These are phyloP conservation scores for Saussurea involucrata DNA, from an alignment of 129 eudicot species.

Conservation along the genomic window DNA sequence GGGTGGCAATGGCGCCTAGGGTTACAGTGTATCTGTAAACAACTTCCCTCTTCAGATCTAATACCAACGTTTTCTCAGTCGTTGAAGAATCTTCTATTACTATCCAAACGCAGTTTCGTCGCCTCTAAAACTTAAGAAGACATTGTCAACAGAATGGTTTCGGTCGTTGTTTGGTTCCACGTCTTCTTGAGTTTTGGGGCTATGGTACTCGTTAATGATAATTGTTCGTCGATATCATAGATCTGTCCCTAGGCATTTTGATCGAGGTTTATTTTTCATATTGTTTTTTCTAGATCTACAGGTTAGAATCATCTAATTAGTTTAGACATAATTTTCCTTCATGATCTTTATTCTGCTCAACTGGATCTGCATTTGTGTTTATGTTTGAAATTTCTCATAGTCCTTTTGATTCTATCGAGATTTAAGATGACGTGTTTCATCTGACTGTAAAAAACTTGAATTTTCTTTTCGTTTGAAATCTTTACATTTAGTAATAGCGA, in stretches of 20 bases:
- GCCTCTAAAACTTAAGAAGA: constrained; percentile 12
- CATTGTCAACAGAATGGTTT: neutral
- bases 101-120: neutral
- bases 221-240: neutral
- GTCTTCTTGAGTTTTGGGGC: constrained; percentile 6
- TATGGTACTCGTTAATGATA: neutral
- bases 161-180: neutral
- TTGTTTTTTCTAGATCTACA: neutral
- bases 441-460: too few relatives aligned
- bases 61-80: neutral
- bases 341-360: neutral
- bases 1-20: neutral
- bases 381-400: too few relatives aligned
- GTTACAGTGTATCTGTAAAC: neutral
- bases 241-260: neutral
- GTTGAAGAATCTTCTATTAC: neutral
- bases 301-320: too few relatives aligned
- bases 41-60: neutral
- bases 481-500: too few relatives aligned
- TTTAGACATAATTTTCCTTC: neutral
- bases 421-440: too few relatives aligned
- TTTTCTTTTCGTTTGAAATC: too few relatives aligned
- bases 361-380: neutral
- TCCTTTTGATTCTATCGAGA: too few relatives aligned
- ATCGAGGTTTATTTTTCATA: neutral